Base-by-base conservation (phyloP, 73 alveolate genomes). In the Paramecium primaurelia region DNA sequence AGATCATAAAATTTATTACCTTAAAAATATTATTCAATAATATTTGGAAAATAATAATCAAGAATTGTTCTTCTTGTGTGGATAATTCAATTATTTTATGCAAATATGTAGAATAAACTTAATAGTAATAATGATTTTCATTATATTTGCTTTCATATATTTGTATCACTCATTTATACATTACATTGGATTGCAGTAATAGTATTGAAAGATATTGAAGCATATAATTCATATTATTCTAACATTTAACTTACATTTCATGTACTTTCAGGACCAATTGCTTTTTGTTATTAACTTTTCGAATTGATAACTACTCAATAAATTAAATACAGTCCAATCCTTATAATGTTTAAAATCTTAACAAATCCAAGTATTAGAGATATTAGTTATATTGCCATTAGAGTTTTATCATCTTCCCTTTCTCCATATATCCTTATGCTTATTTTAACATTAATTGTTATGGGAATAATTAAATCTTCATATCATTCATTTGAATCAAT, bases 351-450 rank as follows among this genome's bases (percentile, higher is more conserved):
- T 18, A 80, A 80, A 25, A 44, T 80, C 26, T 26, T 80, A 25
- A 80, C 91, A 40, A 80, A 80, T 22, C 58, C 47, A 18, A 80
- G 58, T 22, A 47, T 80, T 25, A 80, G 75, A 47, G 91, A 80
- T 80, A 80, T 80, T 45, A 45, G 77, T 45, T 80, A 80, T 45
- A 80, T 80, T 45, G 73, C 73, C 3, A 20, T 80, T 8, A 20
- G 32, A 26, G 75, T 80, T 38, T n/a, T 80, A 25, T 80, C 47
- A 5, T 28, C 47, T 18, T 80, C 91, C 6, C 58, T 80, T 14
- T 80, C 91, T n/a, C 91, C 91, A 22, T 80, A 80, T 49, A 26
- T 80, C 3, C 47, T 42, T 20, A 80, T 80, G 77, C 38, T 80
- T 20, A 25, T 49, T 1, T 26, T 80, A 8, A 80, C 91, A 26